These are phyloP conservation scores for Rugonectria rugulosa DNA, from an alignment of 2,329 filamentous ascomycete species.

Conservation along the genomic window DNA sequence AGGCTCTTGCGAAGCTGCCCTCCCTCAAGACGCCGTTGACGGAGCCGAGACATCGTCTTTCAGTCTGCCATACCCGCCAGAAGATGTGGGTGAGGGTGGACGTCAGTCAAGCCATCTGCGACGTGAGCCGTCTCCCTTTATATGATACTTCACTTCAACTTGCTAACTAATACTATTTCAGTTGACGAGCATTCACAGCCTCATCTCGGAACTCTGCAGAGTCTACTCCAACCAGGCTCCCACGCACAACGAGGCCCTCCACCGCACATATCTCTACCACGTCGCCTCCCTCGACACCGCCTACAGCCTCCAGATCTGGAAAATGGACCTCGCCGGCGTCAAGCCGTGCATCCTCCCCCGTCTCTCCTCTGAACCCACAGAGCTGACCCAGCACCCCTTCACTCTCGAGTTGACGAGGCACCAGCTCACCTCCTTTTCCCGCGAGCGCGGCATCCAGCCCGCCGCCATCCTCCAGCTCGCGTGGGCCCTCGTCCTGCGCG, in stretches of 20 bases:
- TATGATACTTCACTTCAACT: too few relatives aligned
- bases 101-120: slow-evolving; percentile 59
- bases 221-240: slow-evolving; percentile 51
- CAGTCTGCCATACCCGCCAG: slow-evolving; percentile 54
- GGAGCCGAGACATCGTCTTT: slow-evolving; percentile 58
- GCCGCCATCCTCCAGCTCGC: slow-evolving; percentile 64
- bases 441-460: slow-evolving; percentile 49
- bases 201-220: slow-evolving; percentile 56
- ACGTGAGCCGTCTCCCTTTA: slow-evolving; percentile 40
- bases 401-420: slow-evolving; percentile 50
- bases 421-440: slow-evolving; percentile 54
- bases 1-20: slow-evolving; percentile 50
- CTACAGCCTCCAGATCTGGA: slow-evolving; percentile 56
- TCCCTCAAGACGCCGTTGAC: slow-evolving; percentile 46
- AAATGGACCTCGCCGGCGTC: slow-evolving; percentile 46
- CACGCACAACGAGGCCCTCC: slow-evolving; percentile 28
- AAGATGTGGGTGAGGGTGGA: slow-evolving; percentile 59
- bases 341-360: slow-evolving; percentile 56
- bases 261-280: slow-evolving; percentile 39
- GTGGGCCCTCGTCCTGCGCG: slow-evolving; percentile 64
- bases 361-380: slow-evolving; percentile 40
- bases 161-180: slow-evolving; percentile 12
- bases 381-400: slow-evolving; percentile 45
- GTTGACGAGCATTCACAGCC: slow-evolving; percentile 51
- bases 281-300: slow-evolving; percentile 38